A percentile compares a stretch with the other conserved stretches of the same genome.
These are phyloP conservation scores for Prunus persica DNA, from an alignment of 306 rosid genomes.

Conservation along the genomic window DNA sequence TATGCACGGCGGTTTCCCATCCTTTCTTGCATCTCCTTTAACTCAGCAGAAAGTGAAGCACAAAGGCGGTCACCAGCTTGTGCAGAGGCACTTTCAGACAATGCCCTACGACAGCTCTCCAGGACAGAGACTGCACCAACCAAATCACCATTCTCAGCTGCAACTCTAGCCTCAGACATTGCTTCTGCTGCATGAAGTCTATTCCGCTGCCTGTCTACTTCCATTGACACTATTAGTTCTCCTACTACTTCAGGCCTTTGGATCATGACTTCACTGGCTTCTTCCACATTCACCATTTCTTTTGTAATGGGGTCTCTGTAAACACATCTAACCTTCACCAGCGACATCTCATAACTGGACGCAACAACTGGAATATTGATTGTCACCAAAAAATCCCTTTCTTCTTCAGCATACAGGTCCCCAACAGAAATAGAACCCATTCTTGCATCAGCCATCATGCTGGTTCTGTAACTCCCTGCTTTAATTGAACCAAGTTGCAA, in stretches of 20 bases:
- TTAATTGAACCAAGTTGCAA: constrained; percentile 58
- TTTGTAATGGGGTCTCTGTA: constrained; percentile 67
- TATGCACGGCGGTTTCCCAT: constrained; percentile 74
- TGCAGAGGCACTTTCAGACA: constrained; percentile 65
- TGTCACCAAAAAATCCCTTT: constrained; percentile 77
- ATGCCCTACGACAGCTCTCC: constrained; percentile 44
- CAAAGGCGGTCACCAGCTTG: constrained; percentile 62
- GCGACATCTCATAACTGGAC: constrained; percentile 49
- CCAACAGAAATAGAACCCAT: constrained; percentile 68
- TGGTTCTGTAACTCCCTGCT: constrained; percentile 75
- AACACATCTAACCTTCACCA: constrained; percentile 52
- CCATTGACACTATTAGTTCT: constrained; percentile 48
- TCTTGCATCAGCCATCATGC: constrained; percentile 46
- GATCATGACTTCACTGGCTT: constrained; percentile 58
- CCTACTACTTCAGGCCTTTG: constrained; percentile 56
- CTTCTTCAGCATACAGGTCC: constrained; percentile 90
- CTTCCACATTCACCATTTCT: constrained; percentile 50
- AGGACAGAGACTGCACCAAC: constrained; percentile 65
- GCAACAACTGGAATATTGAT: constrained; percentile 65
- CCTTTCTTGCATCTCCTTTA: constrained; percentile 92
- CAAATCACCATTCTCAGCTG: constrained; percentile 70
- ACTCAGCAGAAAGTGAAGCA: constrained; percentile 58
- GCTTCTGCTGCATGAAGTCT: constrained; percentile 65
- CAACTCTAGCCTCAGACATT: constrained; percentile 73
- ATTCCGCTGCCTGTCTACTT: constrained; percentile 85